These are phyloP conservation scores for Candolleomyces efflorescens DNA, from an alignment of 768 basidiomycete genomes.

Conservation along the genomic window DNA sequence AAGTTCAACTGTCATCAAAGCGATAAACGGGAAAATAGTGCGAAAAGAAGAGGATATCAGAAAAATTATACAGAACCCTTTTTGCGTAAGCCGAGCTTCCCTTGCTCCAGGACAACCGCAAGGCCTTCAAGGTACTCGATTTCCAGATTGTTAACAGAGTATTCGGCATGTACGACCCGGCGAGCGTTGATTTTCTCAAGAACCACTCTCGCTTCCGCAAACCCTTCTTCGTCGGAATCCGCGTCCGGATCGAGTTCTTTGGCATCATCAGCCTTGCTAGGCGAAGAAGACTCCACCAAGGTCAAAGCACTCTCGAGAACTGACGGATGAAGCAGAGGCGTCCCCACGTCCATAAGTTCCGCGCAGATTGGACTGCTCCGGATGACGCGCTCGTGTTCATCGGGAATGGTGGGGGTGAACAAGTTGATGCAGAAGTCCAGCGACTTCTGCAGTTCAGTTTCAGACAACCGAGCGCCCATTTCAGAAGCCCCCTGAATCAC, in stretches of 20 bases:
- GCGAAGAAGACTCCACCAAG: not conserved
- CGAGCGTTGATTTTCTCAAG: conserved; percentile 68
- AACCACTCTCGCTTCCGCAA: conserved; percentile 46
- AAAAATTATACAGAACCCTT: not conserved
- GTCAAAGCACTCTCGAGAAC: conserved; percentile 33
- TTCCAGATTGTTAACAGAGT: conserved; percentile 65
- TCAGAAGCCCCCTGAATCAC: conserved; percentile 82
- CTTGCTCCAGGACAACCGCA: conserved; percentile 51
- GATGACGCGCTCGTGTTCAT: conserved; percentile 45
- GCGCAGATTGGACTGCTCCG: conserved; percentile 22
- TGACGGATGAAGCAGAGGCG: conserved; percentile 43
- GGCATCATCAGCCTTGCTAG: conserved; percentile 11
- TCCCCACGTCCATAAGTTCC: conserved; percentile 50
- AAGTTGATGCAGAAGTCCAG: conserved; percentile 75
- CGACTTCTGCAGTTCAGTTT: conserved; percentile 68
- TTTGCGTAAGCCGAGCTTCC: conserved; percentile 49
- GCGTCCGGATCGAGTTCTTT: conserved; percentile 12
- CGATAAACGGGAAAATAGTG: not conserved
- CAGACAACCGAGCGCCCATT: conserved; percentile 67
- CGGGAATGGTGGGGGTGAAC: conserved; percentile 65
- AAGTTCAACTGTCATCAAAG: not conserved
- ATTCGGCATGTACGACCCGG: conserved; percentile 65
- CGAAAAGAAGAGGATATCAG: not conserved
- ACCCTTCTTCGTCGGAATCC: conserved; percentile 32
- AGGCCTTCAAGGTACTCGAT: conserved; percentile 57